Conservation (phyloP, 768 basidiomycete species). For the Dioszegia aurantiaca region DNA sequence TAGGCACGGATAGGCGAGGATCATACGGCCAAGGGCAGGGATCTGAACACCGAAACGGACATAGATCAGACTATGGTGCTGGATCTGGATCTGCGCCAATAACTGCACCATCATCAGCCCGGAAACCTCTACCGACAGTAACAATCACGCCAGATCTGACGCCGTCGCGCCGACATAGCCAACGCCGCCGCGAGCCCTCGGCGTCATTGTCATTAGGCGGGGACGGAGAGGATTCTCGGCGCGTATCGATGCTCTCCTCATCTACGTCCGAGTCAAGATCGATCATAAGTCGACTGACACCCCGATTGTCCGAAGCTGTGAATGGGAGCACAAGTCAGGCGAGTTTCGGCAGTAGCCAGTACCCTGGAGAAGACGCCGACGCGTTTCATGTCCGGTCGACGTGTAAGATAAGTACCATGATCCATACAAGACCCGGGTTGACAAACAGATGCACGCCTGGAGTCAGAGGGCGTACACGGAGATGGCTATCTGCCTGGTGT, state of each 20-base stretch:
- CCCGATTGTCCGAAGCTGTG: slow-evolving; percentile 1
- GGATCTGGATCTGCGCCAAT: no score
- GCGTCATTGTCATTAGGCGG: not conserved
- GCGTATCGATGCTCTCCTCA: slow-evolving; percentile 14
- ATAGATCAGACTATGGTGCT: not conserved
- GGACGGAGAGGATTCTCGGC: not conserved
- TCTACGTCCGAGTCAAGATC: slow-evolving; percentile 13
- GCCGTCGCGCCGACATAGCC: not conserved
- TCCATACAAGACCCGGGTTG: not conserved
- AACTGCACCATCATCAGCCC: not conserved
- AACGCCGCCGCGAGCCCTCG: not conserved
- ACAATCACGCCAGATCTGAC: slow-evolving; percentile 23
- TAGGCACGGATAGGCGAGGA: not conserved
- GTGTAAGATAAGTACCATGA: slow-evolving; percentile 35
- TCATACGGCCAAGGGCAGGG: slow-evolving; percentile 9
- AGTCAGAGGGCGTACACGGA: slow-evolving; percentile 82
- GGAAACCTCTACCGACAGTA: slow-evolving; percentile 13
- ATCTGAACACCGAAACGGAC: not conserved
- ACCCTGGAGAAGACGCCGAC: slow-evolving; percentile 52
- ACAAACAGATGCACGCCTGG: slow-evolving; percentile 69
- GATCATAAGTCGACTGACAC: not conserved
- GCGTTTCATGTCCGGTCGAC: slow-evolving; percentile 52
- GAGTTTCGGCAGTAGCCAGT: slow-evolving; percentile 34
- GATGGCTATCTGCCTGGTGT: slow-evolving; percentile 93
- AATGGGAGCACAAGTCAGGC: slow-evolving; percentile 23